These are phyloP conservation scores for Echium plantagineum DNA, from an alignment of 257 asterid species.

Conservation along the genomic window DNA sequence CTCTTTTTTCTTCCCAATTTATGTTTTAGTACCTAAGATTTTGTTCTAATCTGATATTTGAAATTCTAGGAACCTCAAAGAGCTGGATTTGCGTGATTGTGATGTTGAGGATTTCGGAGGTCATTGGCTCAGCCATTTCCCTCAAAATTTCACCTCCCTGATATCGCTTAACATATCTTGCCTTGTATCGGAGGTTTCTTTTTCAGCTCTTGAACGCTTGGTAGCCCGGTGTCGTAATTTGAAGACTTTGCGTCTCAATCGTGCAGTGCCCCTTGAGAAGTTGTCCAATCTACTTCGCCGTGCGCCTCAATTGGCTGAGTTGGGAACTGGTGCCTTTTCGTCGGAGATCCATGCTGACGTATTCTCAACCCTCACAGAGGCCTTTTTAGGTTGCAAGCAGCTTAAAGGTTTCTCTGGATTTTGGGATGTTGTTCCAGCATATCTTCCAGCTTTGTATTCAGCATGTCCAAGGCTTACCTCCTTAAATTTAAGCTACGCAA, in stretches of 20 bases:
- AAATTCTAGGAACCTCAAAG: slow-evolving; percentile 26
- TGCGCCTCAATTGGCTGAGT: slow-evolving; percentile 30
- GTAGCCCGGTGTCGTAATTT: slow-evolving; percentile 29
- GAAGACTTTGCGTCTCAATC: slow-evolving; percentile 32
- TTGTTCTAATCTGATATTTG: neutral
- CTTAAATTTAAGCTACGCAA: slow-evolving; percentile 69
- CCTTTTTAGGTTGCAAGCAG: slow-evolving; percentile 62
- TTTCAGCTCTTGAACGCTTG: slow-evolving; percentile 30
- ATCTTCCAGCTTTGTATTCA: slow-evolving; percentile 67
- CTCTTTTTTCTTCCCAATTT: no score
- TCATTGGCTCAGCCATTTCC: slow-evolving; percentile 13
- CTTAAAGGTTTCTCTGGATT: slow-evolving; percentile 79
- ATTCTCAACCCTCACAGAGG: slow-evolving; percentile 46
- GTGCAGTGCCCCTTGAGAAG: slow-evolving; percentile 36
- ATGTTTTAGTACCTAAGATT: neutral
- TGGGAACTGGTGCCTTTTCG: slow-evolving; percentile 30
- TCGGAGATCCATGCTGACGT: slow-evolving; percentile 27
- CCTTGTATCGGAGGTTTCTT: slow-evolving; percentile 28
- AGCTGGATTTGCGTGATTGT: slow-evolving; percentile 37
- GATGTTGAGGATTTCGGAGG: slow-evolving; percentile 31
- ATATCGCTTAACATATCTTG: slow-evolving; percentile 34
- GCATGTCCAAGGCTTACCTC: slow-evolving; percentile 63
- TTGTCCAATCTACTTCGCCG: slow-evolving; percentile 27
- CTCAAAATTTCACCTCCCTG: slow-evolving; percentile 31
- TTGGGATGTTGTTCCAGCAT: slow-evolving; percentile 79